phyloP scores from a whole-genome alignment of 2,329 filamentous ascomycete genomes.

The Endothia cerciana region DNA sequence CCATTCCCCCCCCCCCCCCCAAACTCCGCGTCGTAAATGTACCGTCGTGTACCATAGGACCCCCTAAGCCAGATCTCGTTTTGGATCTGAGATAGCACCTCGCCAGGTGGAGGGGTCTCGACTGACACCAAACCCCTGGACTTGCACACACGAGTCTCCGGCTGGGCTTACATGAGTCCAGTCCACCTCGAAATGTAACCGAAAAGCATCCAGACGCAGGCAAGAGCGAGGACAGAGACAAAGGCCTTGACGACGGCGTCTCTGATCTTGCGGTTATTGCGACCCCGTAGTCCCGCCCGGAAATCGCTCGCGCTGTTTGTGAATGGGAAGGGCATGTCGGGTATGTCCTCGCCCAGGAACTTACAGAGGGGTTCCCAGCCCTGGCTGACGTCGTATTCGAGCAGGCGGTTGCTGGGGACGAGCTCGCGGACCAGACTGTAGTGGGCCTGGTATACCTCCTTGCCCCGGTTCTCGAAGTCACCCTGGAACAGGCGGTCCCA shows the following conservation, averaged over 20 bases:
- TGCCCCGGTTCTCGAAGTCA: constrained; percentile 27
- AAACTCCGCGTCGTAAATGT: not conserved
- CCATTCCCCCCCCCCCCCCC: not conserved
- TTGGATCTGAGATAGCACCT: not conserved
- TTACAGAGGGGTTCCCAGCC: constrained; percentile 47
- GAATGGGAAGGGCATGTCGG: constrained; percentile 40
- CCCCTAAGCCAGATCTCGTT: not conserved
- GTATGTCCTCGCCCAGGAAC: constrained; percentile 43
- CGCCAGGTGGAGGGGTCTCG: not conserved
- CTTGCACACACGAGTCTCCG: not conserved
- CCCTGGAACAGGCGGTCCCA: constrained; percentile 28
- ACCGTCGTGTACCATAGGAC: not conserved
- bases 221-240: constrained; percentile 20
- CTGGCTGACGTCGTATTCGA: constrained; percentile 44
- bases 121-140: not conserved
- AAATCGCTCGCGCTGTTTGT: constrained; percentile 35
- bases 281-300: constrained; percentile 15
- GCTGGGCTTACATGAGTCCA: not conserved
- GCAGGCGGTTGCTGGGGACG: constrained; percentile 39
- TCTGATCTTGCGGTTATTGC: constrained; percentile 24
- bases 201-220: constrained; percentile 25
- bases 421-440: constrained; percentile 31
- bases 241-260: constrained; percentile 12
- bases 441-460: constrained; percentile 25
- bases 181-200: constrained; percentile 27